These are phyloP conservation scores for Sphaerulina musiva DNA, from an alignment of 2,329 filamentous ascomycete genomes.

Conservation along the genomic window DNA sequence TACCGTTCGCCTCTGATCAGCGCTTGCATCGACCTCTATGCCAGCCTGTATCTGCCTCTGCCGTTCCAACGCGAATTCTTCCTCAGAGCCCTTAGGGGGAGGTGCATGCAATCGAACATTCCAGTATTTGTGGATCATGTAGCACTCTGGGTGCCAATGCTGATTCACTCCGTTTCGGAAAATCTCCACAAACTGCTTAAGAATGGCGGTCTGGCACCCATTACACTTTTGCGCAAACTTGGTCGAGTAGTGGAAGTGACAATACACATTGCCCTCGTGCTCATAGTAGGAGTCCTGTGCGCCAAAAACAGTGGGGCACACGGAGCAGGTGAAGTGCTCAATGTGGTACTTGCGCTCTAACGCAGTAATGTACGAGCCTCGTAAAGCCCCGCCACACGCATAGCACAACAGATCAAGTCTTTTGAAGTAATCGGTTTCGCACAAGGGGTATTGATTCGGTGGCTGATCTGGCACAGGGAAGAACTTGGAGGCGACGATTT, in stretches of 20 bases:
- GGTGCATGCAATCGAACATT: conserved; percentile 68
- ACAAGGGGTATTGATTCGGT: conserved; percentile 85
- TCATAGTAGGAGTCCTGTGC: conserved; percentile 99
- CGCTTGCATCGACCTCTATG: conserved; percentile 51
- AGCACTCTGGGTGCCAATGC: conserved; percentile 98
- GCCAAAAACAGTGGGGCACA: conserved; percentile 95
- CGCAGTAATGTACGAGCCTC: conserved; percentile 96
- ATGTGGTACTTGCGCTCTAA: conserved; percentile 98
- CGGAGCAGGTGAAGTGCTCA: conserved; percentile 96
- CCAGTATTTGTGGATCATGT: conserved; percentile 99
- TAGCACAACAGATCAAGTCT: conserved; percentile 85
- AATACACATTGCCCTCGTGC: conserved; percentile 92
- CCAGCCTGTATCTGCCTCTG: conserved; percentile 25
- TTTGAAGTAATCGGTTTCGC: conserved; percentile 96
- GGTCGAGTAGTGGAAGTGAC: conserved; percentile 97
- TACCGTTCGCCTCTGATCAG: conserved; percentile 66
- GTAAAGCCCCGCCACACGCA: conserved; percentile 83
- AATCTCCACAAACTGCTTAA: conserved; percentile 99
- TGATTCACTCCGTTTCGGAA: conserved; percentile 97
- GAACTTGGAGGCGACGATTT: conserved; percentile 97
- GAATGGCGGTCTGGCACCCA: conserved; percentile 90
- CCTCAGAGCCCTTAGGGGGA: conserved; percentile 37
- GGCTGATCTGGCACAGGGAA: conserved; percentile 92
- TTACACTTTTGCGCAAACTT: conserved; percentile 94
- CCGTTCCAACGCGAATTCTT: conserved; percentile 23